Conservation (phyloP, 345 rosid species). For the Syzygium aromaticum region DNA sequence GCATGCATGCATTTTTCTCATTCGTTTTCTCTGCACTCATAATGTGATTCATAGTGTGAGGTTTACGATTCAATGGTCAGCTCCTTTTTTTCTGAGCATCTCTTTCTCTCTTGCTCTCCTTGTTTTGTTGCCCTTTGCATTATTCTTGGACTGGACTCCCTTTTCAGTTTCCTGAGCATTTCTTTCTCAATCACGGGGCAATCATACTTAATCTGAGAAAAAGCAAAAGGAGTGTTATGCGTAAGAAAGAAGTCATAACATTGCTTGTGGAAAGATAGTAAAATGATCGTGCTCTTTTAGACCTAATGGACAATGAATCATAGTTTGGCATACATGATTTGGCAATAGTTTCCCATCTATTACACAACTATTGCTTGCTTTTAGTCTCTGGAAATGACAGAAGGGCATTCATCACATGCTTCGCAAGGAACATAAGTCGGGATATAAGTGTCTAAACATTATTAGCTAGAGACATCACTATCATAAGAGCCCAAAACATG, state of each 20-base stretch:
- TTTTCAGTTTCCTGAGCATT: neutral
- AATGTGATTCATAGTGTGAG: slow-evolving; percentile 9
- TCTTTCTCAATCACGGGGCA: neutral
- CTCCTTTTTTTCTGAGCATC: slow-evolving; percentile 1
- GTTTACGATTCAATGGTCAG: neutral
- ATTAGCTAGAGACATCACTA: neutral
- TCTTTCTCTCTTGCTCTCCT: neutral
- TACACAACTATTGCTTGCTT: neutral
- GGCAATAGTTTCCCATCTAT: neutral
- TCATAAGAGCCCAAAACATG: neutral
- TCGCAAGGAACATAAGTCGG: neutral
- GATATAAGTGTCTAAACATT: neutral
- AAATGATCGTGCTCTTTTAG: neutral
- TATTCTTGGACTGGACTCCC: neutral
- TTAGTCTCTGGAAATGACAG: neutral
- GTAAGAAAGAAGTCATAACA: neutral
- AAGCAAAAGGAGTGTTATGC: neutral
- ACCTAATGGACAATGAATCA: neutral
- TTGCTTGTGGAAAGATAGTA: neutral
- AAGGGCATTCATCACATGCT: neutral
- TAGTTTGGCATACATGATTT: neutral
- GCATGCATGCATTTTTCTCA: slow-evolving; percentile 5
- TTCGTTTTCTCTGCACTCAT: neutral
- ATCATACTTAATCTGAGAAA: neutral
- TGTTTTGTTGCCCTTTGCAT: neutral